These are phyloP conservation scores for Trichodelitschia bisporula DNA, from an alignment of 495 filamentous ascomycete genomes.

Conservation along the genomic window DNA sequence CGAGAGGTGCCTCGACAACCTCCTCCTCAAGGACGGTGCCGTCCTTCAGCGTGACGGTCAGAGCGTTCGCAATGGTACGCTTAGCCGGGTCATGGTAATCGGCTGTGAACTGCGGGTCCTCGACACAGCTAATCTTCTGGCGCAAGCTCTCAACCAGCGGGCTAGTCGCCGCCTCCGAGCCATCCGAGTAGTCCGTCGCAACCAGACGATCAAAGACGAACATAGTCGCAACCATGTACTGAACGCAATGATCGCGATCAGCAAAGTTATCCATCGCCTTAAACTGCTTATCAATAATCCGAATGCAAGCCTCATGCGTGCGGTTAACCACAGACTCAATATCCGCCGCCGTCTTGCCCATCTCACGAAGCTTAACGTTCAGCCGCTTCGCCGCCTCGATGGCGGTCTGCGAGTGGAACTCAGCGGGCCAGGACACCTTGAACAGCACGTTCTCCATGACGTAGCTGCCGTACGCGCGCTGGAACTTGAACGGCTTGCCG, in stretches of 20 bases:
- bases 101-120: constrained; percentile 78
- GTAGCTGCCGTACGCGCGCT: constrained; percentile 87
- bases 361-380: constrained; percentile 49
- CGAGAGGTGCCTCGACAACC: constrained; percentile 83
- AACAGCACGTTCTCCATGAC: constrained; percentile 99
- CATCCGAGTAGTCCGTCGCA: constrained; percentile 79
- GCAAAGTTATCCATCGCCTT: constrained; percentile 99
- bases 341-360: constrained; percentile 82
- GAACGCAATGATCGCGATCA: constrained; percentile 92
- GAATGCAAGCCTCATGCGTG: constrained; percentile 92
- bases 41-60: constrained; percentile 82
- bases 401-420: constrained; percentile 98
- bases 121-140: constrained; percentile 77
- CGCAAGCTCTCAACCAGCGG: constrained; percentile 72
- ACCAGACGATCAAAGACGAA: constrained; percentile 79
- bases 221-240: constrained; percentile 95
- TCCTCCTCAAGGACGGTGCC: constrained; percentile 83
- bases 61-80: constrained; percentile 87
- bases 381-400: constrained; percentile 83
- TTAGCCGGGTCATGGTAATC: constrained; percentile 87
- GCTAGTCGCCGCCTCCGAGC: constrained; percentile 71
- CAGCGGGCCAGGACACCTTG: constrained; percentile 95
- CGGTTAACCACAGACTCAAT: constrained; percentile 84
- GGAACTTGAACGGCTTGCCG: constrained; percentile 85
- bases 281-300: constrained; percentile 99